Conservation (phyloP, 352 stramenopile genomes). For the Phytophthora ohioensis region DNA sequence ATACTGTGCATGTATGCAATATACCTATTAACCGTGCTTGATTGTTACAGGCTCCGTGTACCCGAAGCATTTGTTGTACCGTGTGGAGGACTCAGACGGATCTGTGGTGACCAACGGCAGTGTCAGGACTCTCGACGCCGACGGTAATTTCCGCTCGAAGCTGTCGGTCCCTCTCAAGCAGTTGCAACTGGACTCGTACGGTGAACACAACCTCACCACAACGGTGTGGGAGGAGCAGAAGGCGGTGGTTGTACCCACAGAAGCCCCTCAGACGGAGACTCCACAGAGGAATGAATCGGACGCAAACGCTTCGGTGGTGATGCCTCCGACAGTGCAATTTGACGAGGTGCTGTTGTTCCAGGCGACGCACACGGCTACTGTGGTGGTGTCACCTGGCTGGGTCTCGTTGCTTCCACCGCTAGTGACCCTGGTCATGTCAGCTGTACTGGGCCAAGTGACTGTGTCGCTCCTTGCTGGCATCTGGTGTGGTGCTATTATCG, state of each 20-base stretch:
- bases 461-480: constrained; percentile 86
- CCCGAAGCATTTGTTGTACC: constrained; percentile 63
- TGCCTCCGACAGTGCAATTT: constrained; percentile 36
- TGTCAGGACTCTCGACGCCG: constrained; percentile 67
- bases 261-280: background rate
- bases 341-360: constrained; percentile 42
- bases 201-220: constrained; percentile 65
- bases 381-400: constrained; percentile 78
- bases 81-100: constrained; percentile 60
- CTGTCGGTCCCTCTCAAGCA: constrained; percentile 53
- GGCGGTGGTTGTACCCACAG: background rate
- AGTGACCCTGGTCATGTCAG: constrained; percentile 82
- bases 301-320: constrained; percentile 42
- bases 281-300: constrained; percentile 27
- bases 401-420: constrained; percentile 77
- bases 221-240: constrained; percentile 46
- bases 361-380: constrained; percentile 41
- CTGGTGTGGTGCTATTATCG: constrained; percentile 89
- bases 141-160: constrained; percentile 71
- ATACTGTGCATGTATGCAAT: background rate
- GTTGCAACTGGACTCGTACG: constrained; percentile 53
- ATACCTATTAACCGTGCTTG: constrained; percentile 3
- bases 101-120: constrained; percentile 65
- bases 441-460: constrained; percentile 79
- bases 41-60: constrained; percentile 70